A percentile compares a stretch with the other conserved stretches of the same genome.
Evolutionary conservation across 352 stramenopile genomes (phyloP).

Genomic region (Globisporangium okanoganense): DNA sequence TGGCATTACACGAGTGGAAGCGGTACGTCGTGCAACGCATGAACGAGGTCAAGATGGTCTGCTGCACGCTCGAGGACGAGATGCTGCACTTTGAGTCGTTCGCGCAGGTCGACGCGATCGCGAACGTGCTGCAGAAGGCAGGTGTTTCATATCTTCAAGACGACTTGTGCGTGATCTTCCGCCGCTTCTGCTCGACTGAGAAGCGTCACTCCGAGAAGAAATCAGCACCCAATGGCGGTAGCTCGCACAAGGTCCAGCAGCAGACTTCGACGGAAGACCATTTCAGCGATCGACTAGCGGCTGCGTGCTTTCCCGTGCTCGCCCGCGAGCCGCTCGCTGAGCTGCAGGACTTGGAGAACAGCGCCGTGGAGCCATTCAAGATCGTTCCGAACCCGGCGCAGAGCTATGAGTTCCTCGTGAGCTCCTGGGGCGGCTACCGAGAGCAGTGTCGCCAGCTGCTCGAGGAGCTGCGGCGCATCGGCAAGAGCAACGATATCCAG

Average conservation of each 20-base stretch:
- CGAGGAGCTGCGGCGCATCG: constrained; percentile 50
- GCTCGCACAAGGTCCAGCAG: background rate
- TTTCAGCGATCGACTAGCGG: constrained; percentile 61
- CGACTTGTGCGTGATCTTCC: constrained; percentile 60
- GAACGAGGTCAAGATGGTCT: constrained; percentile 61
- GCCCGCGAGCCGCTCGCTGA: constrained; percentile 41
- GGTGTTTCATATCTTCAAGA: constrained; percentile 43
- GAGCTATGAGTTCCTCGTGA: constrained; percentile 52
- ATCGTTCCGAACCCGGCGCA: constrained; percentile 29
- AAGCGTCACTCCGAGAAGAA: constrained; percentile 3
- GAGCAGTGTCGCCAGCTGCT: constrained; percentile 38
- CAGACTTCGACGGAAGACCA: constrained; percentile 18
- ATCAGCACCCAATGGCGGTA: constrained; percentile 3
- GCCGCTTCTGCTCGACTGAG: constrained; percentile 56
- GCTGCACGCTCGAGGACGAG: constrained; percentile 53
- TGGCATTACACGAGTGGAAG: constrained; percentile 65
- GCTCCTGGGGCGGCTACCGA: constrained; percentile 56
- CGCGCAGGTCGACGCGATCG: constrained; percentile 46
- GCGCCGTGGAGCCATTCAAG: constrained; percentile 32
- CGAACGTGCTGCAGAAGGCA: constrained; percentile 47
- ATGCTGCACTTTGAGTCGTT: constrained; percentile 47
- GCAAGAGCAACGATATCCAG: constrained; percentile 66
- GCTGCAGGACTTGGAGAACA: constrained; percentile 37
- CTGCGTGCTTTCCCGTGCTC: constrained; percentile 53
- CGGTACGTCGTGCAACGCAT: constrained; percentile 65